phyloP scores from a whole-genome alignment of 2,329 filamentous ascomycete genomes.

The Metarhizium rileyi region DNA sequence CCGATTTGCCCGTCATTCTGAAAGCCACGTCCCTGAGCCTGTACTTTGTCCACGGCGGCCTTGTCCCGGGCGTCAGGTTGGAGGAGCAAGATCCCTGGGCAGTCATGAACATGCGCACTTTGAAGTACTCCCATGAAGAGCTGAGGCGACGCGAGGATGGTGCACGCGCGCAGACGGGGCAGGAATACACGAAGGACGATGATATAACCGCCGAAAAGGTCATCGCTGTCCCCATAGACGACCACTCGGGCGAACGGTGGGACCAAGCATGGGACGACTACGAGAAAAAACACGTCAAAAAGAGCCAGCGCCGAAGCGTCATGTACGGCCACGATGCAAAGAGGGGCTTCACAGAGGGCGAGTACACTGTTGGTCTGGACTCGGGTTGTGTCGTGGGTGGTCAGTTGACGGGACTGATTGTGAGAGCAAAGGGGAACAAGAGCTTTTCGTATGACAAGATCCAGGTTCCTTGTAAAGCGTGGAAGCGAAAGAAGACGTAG shows the following conservation, averaged over 20 bases:
- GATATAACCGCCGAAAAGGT: conserved; percentile 10
- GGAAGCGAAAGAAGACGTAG: neutral
- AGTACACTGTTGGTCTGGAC: conserved; percentile 78
- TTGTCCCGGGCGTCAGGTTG: conserved; percentile 66
- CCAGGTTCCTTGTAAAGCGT: conserved; percentile 30
- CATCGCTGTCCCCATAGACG: conserved; percentile 28
- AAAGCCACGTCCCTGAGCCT: conserved; percentile 55
- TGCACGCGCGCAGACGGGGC: neutral
- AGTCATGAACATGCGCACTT: conserved; percentile 86
- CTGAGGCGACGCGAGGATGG: conserved; percentile 26
- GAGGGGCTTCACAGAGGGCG: conserved; percentile 47
- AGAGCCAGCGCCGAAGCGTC: conserved; percentile 47
- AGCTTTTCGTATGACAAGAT: conserved; percentile 26
- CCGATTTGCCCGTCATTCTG: conserved; percentile 67
- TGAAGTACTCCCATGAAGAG: conserved; percentile 44
- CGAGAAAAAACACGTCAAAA: conserved; percentile 27
- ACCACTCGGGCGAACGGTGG: conserved; percentile 54
- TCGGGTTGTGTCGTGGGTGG: conserved; percentile 71
- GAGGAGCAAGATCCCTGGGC: conserved; percentile 65
- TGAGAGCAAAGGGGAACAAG: conserved; percentile 40
- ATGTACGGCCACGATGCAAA: conserved; percentile 84
- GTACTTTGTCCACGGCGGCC: conserved; percentile 72
- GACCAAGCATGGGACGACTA: conserved; percentile 49
- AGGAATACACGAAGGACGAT: conserved; percentile 1
- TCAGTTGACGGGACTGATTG: conserved; percentile 65